Conservation (phyloP, 164 flowering plant genomes). For the Platanus orientalis region DNA sequence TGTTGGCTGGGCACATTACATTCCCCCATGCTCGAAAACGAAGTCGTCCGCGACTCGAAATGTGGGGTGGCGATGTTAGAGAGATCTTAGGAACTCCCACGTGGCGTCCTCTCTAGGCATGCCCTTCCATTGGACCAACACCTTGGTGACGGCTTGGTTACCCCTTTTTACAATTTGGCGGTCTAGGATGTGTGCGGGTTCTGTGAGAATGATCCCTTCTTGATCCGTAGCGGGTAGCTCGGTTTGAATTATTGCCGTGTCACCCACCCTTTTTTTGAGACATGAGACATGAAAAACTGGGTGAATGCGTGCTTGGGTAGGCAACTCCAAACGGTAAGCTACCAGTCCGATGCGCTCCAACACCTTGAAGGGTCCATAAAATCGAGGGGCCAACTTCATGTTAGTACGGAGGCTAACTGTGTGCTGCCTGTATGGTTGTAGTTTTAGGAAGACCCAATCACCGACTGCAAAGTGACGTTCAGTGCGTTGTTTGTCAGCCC, state of each 20-base stretch:
- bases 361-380: neutral
- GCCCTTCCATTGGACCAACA: neutral
- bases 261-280: neutral
- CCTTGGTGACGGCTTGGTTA: neutral
- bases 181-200: neutral
- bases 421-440: neutral
- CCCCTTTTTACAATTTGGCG: neutral
- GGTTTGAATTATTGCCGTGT: too few species aligned
- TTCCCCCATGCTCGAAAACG: too few species aligned
- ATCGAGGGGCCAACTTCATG: neutral
- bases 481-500: neutral
- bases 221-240: neutral
- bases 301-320: neutral
- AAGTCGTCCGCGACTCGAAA: too few species aligned
- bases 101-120: neutral
- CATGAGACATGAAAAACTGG: slow-evolving; percentile 6
- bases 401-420: too few species aligned
- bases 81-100: neutral
- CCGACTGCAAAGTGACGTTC: neutral
- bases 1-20: too few species aligned
- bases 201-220: neutral
- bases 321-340: neutral
- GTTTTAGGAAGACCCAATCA: neutral
- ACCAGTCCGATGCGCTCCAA: neutral
- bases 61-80: too few species aligned